These are phyloP conservation scores for Candolleomyces eurysporus DNA, from an alignment of 768 basidiomycete species.

Conservation along the genomic window DNA sequence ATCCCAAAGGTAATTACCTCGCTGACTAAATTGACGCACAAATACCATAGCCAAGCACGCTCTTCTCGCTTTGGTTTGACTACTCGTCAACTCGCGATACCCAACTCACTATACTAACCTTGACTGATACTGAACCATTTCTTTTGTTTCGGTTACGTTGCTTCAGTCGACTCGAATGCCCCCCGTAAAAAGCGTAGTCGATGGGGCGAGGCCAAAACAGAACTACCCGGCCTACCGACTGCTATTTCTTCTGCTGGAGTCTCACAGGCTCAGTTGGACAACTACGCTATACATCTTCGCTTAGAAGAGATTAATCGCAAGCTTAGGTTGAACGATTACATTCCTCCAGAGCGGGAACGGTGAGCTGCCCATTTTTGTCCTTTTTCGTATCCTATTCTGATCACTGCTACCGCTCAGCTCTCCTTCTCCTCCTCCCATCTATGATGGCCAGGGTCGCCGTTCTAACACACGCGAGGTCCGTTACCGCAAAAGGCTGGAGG, in stretches of 20 bases:
- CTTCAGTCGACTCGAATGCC: conserved; percentile 75
- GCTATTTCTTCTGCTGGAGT: conserved; percentile 93
- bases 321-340: conserved; percentile 87
- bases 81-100: conserved; percentile 12
- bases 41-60: conserved; percentile 8
- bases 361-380: conserved; percentile 25
- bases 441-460: conserved; percentile 95
- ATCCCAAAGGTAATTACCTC: conserved; percentile 70
- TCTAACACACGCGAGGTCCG: conserved; percentile 99
- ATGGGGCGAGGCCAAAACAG: conserved; percentile 93
- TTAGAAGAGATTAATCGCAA: conserved; percentile 98
- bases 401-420: conserved; percentile 50
- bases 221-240: conserved; percentile 91
- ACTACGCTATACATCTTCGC: conserved; percentile 94
- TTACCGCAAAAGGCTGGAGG: conserved; percentile 93
- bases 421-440: conserved; percentile 94
- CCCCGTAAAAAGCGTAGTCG: conserved; percentile 95
- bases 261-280: conserved; percentile 93
- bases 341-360: conserved; percentile 95
- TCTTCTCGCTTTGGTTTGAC: conserved; percentile 16
- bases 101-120: conserved; percentile 30
- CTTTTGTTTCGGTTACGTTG: conserved; percentile 38
- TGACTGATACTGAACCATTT: conserved; percentile 60
- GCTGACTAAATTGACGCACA: not conserved
- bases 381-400: not conserved